A percentile compares a stretch with the other conserved stretches of the same genome.
Evolutionary conservation across 1,284 basidiomycete genomes (phyloP).

Genomic region (Ustilago trichophora): DNA sequence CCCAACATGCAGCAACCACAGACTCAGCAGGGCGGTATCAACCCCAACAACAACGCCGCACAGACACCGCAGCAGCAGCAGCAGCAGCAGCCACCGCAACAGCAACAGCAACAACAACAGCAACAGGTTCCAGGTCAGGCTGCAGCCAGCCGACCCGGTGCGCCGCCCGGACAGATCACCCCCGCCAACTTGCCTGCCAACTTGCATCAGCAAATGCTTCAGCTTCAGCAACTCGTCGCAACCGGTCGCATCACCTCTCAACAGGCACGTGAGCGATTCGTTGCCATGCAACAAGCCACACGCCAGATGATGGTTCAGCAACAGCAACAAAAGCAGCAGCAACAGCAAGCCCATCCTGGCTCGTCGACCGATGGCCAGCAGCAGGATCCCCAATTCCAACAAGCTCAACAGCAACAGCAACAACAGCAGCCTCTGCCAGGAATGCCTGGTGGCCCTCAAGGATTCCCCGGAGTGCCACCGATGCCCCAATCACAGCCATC

Average conservation of each 20-base stretch:
- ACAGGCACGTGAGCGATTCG: constrained; percentile 55
- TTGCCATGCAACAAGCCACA: constrained; percentile 55
- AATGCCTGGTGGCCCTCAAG: constrained; percentile 9
- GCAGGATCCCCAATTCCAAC: constrained; percentile 9
- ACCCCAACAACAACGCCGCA: constrained; percentile 6
- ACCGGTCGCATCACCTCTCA: constrained; percentile 56
- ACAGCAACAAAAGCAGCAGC: no score
- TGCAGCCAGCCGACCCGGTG: constrained; percentile 7
- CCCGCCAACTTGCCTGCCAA: constrained; percentile 35
- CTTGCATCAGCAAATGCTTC: constrained; percentile 55
- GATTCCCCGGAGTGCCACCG: constrained; percentile 17
- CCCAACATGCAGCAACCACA: constrained; percentile 9
- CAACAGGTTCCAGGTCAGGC: constrained; percentile 5
- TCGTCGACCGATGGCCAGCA: constrained; percentile 6
- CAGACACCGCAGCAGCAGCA: constrained; percentile 5
- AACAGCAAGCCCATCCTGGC: constrained; percentile 9
- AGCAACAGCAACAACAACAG: no score
- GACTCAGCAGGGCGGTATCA: constrained; percentile 12
- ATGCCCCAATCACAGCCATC: constrained; percentile 13
- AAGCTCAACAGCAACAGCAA: constrained; percentile 6
- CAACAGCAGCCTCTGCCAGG: constrained; percentile 5
- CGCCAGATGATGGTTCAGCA: constrained; percentile 48
- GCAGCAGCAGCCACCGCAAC: no score
- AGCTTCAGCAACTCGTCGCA: constrained; percentile 51
- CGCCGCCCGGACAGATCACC: constrained; percentile 15